Evolutionary conservation across 768 basidiomycete genomes (phyloP).

Genomic region (Fistulinella prunicolor): DNA sequence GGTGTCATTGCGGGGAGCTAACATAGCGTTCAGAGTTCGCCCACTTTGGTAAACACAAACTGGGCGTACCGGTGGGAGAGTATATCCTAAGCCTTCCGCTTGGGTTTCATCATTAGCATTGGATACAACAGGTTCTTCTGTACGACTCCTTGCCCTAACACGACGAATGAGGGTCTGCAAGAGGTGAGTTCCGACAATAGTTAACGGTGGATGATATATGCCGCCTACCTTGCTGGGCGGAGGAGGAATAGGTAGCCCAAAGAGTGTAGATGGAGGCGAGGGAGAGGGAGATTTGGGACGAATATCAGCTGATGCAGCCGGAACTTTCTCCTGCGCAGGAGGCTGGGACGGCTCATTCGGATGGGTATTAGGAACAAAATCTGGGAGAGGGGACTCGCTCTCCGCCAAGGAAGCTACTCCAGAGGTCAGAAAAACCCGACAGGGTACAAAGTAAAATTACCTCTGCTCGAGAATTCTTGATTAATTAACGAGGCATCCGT

Average conservation of each 20-base stretch:
- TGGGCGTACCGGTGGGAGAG: slow-evolving; percentile 25
- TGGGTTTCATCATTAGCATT: slow-evolving; percentile 11
- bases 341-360: slow-evolving; percentile 48
- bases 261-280: slow-evolving; percentile 19
- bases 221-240: slow-evolving; percentile 23
- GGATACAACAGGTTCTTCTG: slow-evolving; percentile 4
- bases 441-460: slow-evolving; percentile 4
- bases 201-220: not conserved
- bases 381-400: slow-evolving; percentile 41
- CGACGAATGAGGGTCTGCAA: slow-evolving; percentile 27
- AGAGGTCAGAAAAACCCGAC: not conserved
- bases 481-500: slow-evolving; percentile 35
- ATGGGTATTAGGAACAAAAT: slow-evolving; percentile 51
- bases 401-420: slow-evolving; percentile 5
- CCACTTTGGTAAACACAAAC: not conserved
- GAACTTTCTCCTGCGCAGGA: slow-evolving; percentile 9
- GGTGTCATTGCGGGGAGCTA: slow-evolving; percentile 43
- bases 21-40: not conserved
- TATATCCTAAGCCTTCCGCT: slow-evolving; percentile 10
- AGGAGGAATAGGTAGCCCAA: slow-evolving; percentile 20
- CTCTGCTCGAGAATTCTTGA: slow-evolving; percentile 18
- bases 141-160: slow-evolving; percentile 1
- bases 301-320: slow-evolving; percentile 13
- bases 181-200: not conserved
- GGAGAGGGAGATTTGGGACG: slow-evolving; percentile 11